Evolutionary conservation across 2,329 filamentous ascomycete genomes (phyloP), one percentile per base, ranked within the genome.

Genomic region (Fusarium subglutinans): DNA sequence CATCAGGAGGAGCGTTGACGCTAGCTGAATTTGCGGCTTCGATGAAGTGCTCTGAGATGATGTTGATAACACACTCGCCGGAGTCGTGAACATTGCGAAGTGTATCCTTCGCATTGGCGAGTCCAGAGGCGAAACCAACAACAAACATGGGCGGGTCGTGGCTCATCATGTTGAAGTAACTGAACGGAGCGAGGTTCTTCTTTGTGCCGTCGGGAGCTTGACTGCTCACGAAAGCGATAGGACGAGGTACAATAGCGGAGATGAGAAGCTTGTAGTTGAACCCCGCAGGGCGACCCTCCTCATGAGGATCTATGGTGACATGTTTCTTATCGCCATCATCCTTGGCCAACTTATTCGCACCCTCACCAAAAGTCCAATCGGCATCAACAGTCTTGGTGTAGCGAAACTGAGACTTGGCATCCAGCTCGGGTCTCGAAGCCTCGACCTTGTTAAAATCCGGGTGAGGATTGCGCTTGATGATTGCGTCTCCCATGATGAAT

Each of bases 181-280:
- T 93, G 82, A 96, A 98, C 0, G 95, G 95, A 0, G 95, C 94
- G 6, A 98, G 87, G 83, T 98, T 98, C 22, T 80, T 86, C 73
- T 73, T 86, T 40, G 78, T 82, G 28, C 93, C 94, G 78, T 95
- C 92, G 8, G 82, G 76, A 28, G 86, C 85, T 60, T 83, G 80
- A 15, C 90, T 90, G 68, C 87, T 89, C 38, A 91, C 79, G 80
- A 92, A 89, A 59, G 88, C 90, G 79, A 98, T 92, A 18, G 96
- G 96, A 18, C 96, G 90, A 2, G 96, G 96, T 22, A 95, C 88
- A 75, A 98, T 90, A 72, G 90, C 91, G 24, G 91, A 93, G 82
- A 98, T 97, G 70, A 98, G 86, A 20, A 98, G 89, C 84, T 97
- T 98, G 89, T 98, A 98, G 87, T 98, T 98, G 84, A 89, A 90